A percentile compares a stretch with the other conserved stretches of the same genome.
These are phyloP conservation scores for Penicillium chermesinum DNA, from an alignment of 495 filamentous ascomycete species.

Conservation along the genomic window DNA sequence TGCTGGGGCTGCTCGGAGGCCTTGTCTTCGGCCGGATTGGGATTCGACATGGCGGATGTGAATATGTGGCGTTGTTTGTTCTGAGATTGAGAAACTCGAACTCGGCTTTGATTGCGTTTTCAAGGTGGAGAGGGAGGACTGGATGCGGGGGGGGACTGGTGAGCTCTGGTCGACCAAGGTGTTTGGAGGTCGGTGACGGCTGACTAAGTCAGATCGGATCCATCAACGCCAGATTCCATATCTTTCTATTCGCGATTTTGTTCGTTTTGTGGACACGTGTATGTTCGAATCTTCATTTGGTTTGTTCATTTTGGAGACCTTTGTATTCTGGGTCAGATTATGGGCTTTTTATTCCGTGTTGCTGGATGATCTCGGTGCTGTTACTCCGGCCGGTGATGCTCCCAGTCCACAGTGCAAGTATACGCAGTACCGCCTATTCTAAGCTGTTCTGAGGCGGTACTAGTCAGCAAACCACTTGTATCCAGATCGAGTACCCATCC, in stretches of 20 bases:
- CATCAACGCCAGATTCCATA: constrained; percentile 1
- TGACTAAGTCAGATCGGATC: constrained; percentile 14
- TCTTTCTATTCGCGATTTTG: background rate
- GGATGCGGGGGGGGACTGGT: constrained; percentile 1
- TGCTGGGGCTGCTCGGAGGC: constrained; percentile 40
- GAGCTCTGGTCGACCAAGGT: background rate
- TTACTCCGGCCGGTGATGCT: too few relatives aligned
- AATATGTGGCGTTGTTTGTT: constrained; percentile 11
- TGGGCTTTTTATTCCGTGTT: too few relatives aligned
- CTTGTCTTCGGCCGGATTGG: constrained; percentile 31
- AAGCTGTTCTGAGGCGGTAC: too few relatives aligned
- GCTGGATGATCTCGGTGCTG: too few relatives aligned
- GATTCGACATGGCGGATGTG: constrained; percentile 36
- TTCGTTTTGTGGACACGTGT: too few relatives aligned
- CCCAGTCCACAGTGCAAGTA: too few relatives aligned
- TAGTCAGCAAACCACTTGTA: too few relatives aligned
- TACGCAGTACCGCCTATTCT: too few relatives aligned
- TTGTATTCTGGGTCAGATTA: too few relatives aligned
- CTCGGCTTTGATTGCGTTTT: background rate
- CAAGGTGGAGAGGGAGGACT: background rate
- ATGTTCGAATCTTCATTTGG: too few relatives aligned
- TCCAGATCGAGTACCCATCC: too few relatives aligned
- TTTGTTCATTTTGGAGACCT: too few relatives aligned
- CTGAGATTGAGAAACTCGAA: constrained; percentile 26
- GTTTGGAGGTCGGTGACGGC: constrained; percentile 10